These are phyloP conservation scores for Uronychia setigera DNA, from an alignment of 73 alveolate genomes.

Conservation along the genomic window DNA sequence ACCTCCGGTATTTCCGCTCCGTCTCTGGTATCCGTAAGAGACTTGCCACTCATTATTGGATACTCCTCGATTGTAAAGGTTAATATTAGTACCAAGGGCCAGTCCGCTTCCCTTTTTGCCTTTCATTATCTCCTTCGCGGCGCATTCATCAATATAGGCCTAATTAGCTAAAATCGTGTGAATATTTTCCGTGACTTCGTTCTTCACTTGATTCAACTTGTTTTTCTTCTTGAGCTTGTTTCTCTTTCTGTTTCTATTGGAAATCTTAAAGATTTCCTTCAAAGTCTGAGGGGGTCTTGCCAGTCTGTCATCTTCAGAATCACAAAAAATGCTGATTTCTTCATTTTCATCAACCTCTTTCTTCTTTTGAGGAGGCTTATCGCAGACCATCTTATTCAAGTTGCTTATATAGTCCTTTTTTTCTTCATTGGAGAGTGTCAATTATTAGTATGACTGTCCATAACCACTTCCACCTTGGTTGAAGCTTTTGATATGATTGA, in stretches of 20 bases:
- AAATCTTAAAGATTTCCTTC: slow-evolving; percentile 41
- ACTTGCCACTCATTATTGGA: not conserved
- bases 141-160: not conserved
- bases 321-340: no score
- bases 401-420: not conserved
- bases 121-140: no score
- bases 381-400: no score
- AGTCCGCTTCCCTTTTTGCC: not conserved
- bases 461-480: not conserved
- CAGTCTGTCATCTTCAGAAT: not conserved
- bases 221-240: slow-evolving; percentile 46
- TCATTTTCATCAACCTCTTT: no score
- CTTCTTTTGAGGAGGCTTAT: no score
- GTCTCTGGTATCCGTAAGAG: not conserved
- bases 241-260: slow-evolving; percentile 46
- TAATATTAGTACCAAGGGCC: not conserved
- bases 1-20: no score
- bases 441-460: not conserved
- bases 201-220: slow-evolving; percentile 10
- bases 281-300: slow-evolving; percentile 35
- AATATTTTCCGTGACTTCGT: not conserved
- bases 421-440: not conserved
- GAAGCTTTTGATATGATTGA: slow-evolving; percentile 1
- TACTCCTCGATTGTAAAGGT: not conserved
- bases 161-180: not conserved